Evolutionary conservation across 257 asterid species (phyloP), one percentile per base, ranked within the genome.

Genomic region (Nicotiana noctiflora): DNA sequence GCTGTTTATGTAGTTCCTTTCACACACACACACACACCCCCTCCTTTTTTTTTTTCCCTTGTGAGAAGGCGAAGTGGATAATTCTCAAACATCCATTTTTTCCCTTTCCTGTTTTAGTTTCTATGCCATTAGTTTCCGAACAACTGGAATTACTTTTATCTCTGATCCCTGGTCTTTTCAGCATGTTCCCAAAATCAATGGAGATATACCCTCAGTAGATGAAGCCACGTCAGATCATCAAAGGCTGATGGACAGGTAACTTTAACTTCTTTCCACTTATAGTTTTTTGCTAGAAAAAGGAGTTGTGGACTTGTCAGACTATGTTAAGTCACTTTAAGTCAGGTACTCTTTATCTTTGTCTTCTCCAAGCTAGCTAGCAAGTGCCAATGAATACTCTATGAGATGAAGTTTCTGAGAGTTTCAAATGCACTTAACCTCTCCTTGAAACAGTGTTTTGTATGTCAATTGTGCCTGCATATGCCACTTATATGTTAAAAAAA

Each of bases 111-210:
- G 37, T 44, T 44, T 70, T 72, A 19, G 78, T 46, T 72, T 70
- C 49, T 72, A 46, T 72, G 78, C 37, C 37, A 23, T 72, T 9
- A 19, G 14, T 46, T 72, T 72, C 17, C 4, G 40, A 72, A 23
- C 40, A 72, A 23, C 60, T 23, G 8, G 60, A 72, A 72, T 72
- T 23, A 46, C 60, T 72, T 70, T 23, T 19, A 72, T 21, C 60
- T 72, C 60, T 23, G 60, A 21, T 72, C 78, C 77, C 61, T 72
- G 60, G 78, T 72, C 46, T 46, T 59, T 49, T 82, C 75, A 94
- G 98, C 98, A 91, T 84, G 89, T 92, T 82, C 98, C 98, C 76
- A 93, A 87, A 84, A 89, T 90, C 82, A 94, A 94, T 84, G 97
- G 97, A 78, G 95, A 93, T 79, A 90, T 94, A 88, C 97, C 98